Evolutionary conservation across 495 filamentous ascomycete genomes (phyloP).

Genomic region (Penicillium argentinense): DNA sequence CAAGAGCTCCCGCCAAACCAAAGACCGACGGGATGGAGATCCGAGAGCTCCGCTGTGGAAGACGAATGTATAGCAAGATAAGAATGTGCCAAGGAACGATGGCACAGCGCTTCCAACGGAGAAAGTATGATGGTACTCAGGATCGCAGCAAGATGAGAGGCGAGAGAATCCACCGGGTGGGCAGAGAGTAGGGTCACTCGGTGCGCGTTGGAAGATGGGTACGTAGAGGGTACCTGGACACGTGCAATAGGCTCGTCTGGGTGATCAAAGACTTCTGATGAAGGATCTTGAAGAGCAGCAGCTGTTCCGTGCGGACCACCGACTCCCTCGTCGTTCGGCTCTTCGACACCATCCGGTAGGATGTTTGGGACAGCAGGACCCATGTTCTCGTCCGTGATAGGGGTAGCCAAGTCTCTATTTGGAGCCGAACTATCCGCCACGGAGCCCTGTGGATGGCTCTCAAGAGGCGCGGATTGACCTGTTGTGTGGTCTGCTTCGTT

Average conservation of each 20-base stretch:
- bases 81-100: constrained; percentile 45
- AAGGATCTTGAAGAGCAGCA: neutral
- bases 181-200: constrained; percentile 54
- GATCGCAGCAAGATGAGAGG: constrained; percentile 43
- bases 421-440: constrained; percentile 1
- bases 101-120: constrained; percentile 48
- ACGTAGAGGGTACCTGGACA: constrained; percentile 6
- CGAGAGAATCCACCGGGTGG: constrained; percentile 44
- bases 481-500: constrained; percentile 14
- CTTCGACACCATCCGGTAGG: constrained; percentile 39
- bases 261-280: neutral
- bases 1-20: constrained; percentile 47
- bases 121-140: constrained; percentile 43
- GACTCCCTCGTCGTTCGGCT: constrained; percentile 27
- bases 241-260: neutral
- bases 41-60: constrained; percentile 18
- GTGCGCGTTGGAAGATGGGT: constrained; percentile 22
- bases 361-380: constrained; percentile 21
- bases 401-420: constrained; percentile 2
- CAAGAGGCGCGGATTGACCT: constrained; percentile 14
- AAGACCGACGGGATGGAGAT: constrained; percentile 32
- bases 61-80: constrained; percentile 36
- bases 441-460: constrained; percentile 6
- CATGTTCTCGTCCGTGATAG: constrained; percentile 10
- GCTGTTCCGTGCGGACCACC: neutral